Evolutionary conservation across 225 moss, liverwort and hornwort genomes (phyloP).

Genomic region (Climacium dendroides): DNA sequence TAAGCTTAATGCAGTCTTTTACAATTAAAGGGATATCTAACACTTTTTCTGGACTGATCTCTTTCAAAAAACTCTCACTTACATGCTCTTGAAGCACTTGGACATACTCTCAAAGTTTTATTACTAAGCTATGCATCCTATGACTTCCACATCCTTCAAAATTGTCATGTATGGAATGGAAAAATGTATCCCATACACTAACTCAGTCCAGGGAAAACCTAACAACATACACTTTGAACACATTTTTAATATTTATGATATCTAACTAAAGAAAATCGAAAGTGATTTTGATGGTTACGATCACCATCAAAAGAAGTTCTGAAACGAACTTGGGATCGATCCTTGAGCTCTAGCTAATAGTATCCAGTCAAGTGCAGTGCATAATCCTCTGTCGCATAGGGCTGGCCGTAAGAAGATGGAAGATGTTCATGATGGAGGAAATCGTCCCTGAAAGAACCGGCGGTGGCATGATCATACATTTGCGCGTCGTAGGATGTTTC

Average conservation of each 20-base stretch:
- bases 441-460: background rate
- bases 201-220: background rate
- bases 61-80: background rate
- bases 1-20: background rate
- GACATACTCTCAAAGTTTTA: background rate
- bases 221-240: background rate
- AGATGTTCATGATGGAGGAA: background rate
- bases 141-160: background rate
- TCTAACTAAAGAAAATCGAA: background rate
- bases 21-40: background rate
- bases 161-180: background rate
- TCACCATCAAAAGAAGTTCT: background rate
- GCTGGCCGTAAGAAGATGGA: background rate
- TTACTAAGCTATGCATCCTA: background rate
- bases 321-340: background rate
- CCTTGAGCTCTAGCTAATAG: background rate
- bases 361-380: background rate
- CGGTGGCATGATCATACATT: background rate
- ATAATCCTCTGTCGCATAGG: background rate
- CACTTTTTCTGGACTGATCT: background rate
- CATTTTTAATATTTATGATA: background rate
- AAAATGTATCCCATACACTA: background rate
- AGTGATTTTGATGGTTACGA: too few relatives aligned
- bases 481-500: background rate
- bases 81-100: too few relatives aligned